A percentile compares a stretch with the other conserved stretches of the same genome.
These are phyloP conservation scores for Angophora floribunda DNA, from an alignment of 345 rosid genomes.

Conservation along the genomic window DNA sequence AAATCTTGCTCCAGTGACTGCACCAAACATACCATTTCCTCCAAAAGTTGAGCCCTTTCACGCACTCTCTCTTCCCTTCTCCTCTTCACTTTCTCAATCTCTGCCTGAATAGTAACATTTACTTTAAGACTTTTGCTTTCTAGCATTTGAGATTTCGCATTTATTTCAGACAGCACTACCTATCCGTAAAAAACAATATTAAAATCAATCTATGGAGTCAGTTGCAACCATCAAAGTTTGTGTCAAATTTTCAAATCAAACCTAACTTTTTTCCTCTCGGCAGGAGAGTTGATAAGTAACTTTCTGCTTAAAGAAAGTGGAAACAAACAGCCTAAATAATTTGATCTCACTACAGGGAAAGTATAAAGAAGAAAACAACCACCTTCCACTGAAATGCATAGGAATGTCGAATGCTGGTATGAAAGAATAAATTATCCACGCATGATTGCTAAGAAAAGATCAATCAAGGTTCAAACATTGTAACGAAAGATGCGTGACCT, in stretches of 20 bases:
- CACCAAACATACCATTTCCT: constrained; percentile 59
- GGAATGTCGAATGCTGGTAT: neutral
- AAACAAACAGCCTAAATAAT: neutral
- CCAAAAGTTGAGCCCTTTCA: constrained; percentile 81
- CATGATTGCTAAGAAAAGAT: neutral
- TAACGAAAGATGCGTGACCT: neutral
- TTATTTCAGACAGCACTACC: neutral
- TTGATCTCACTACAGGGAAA: neutral
- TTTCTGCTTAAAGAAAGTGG: neutral
- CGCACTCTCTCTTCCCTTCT: constrained; percentile 92
- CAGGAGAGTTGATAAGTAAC: neutral
- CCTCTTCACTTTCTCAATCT: constrained; percentile 89
- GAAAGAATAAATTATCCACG: neutral
- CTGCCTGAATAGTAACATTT: constrained; percentile 32
- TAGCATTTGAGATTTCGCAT: neutral
- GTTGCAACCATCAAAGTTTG: neutral
- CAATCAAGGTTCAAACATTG: neutral
- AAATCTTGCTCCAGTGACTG: neutral
- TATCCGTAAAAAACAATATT: neutral
- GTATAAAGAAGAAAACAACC: neutral
- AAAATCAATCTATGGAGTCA: neutral
- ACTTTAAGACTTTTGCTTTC: neutral
- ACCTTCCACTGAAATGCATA: neutral
- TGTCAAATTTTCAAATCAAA: neutral
- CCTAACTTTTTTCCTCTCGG: neutral